Percentiles rank a stretch among this genome's conserved stretches.
phyloP scores from a whole-genome alignment of 495 filamentous ascomycete genomes.

The Penicillium roqueforti region DNA sequence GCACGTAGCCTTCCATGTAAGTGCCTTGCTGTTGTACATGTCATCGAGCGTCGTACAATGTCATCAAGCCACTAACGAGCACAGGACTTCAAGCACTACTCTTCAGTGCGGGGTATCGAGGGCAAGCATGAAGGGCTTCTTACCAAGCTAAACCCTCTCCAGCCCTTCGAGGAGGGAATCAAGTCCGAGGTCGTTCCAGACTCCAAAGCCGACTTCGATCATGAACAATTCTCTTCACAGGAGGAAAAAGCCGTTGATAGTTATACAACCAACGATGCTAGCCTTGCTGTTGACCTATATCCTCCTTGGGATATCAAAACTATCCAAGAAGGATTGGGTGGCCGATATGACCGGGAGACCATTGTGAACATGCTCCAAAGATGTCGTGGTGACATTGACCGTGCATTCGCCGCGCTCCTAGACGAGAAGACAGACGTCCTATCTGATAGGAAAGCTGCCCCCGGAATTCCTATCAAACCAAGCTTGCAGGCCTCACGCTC shows the following conservation, averaged over 20 bases:
- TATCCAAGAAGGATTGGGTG: conserved; percentile 55
- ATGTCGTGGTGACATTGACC: conserved; percentile 57
- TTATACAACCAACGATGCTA: conserved; percentile 16
- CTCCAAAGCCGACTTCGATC: conserved; percentile 11
- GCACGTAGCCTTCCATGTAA: conserved; percentile 72
- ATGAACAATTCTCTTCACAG: background rate
- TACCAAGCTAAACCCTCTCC: background rate
- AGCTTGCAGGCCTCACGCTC: conserved; percentile 39
- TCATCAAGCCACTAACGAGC: conserved; percentile 3
- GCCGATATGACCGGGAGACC: conserved; percentile 48
- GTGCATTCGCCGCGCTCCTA: conserved; percentile 55
- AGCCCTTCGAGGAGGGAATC: conserved; percentile 8
- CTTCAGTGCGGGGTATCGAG: conserved; percentile 60
- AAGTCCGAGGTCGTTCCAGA: conserved; percentile 13
- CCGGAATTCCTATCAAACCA: conserved; percentile 32
- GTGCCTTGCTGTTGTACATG: conserved; percentile 17
- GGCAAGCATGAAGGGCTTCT: conserved; percentile 54
- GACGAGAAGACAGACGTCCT: conserved; percentile 42
- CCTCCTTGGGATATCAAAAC: conserved; percentile 60
- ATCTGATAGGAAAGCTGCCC: conserved; percentile 22
- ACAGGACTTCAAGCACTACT: conserved; percentile 66
- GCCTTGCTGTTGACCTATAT: conserved; percentile 33
- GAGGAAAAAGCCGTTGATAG: background rate
- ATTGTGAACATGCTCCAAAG: conserved; percentile 57
- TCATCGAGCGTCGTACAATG: background rate